phyloP scores from a whole-genome alignment of 352 stramenopile species.

The Phytophthora ramorum region DNA sequence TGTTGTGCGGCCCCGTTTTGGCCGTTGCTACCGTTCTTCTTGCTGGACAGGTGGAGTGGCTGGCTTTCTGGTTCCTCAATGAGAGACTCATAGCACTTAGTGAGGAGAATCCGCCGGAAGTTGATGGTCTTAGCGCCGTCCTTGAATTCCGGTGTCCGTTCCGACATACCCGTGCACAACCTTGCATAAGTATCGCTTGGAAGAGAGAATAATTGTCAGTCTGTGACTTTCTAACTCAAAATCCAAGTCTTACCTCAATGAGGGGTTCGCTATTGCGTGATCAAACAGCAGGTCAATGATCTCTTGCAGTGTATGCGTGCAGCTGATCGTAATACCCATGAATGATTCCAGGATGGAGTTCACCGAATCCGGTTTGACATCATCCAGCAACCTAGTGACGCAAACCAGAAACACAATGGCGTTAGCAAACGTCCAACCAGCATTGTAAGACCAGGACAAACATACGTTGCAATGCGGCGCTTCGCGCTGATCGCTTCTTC shows the following conservation, averaged over 20 bases:
- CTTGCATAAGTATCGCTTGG: slow-evolving; percentile 68
- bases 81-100: slow-evolving; percentile 82
- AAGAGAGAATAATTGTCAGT: slow-evolving; percentile 1
- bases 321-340: slow-evolving; percentile 70
- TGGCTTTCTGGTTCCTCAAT: slow-evolving; percentile 70
- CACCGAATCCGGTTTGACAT: slow-evolving; percentile 52
- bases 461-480: slow-evolving; percentile 59
- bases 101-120: slow-evolving; percentile 80
- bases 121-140: slow-evolving; percentile 87
- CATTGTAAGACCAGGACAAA: neutral
- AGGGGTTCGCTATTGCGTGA: slow-evolving; percentile 67
- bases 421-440: neutral
- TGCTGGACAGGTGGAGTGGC: slow-evolving; percentile 16
- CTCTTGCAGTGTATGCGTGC: slow-evolving; percentile 75
- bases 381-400: slow-evolving; percentile 59
- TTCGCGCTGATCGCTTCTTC: slow-evolving; percentile 72
- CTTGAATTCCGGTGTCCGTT: slow-evolving; percentile 82
- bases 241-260: slow-evolving; percentile 45
- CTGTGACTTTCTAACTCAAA: neutral
- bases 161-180: slow-evolving; percentile 65
- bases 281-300: slow-evolving; percentile 76
- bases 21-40: slow-evolving; percentile 28
- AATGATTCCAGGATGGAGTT: slow-evolving; percentile 57
- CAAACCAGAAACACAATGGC: neutral
- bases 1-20: slow-evolving; percentile 39